A percentile compares a stretch with the other conserved stretches of the same genome.
These are phyloP conservation scores for Volvox carteri DNA, from an alignment of 163 green algal species.

Conservation along the genomic window DNA sequence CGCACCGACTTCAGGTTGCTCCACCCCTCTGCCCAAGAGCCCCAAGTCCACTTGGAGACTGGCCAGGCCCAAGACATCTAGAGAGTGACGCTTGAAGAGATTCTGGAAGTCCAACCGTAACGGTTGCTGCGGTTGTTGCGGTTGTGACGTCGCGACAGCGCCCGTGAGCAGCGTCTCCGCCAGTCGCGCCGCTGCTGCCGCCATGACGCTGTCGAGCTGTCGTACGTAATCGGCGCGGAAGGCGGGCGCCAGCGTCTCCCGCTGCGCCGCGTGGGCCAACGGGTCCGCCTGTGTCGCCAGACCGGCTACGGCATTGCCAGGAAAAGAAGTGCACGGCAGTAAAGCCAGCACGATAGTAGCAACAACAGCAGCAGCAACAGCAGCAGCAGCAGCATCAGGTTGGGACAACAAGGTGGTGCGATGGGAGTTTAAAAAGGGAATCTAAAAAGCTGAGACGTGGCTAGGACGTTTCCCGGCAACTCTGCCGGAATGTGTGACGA, in stretches of 20 bases:
- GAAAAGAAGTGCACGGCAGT: neutral
- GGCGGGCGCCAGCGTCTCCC: conserved; percentile 21
- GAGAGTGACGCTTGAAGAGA: neutral
- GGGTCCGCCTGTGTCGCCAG: conserved; percentile 14
- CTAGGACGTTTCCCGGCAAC: too few relatives aligned
- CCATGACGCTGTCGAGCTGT: neutral
- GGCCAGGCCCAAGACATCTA: neutral
- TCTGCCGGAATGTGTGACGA: too few relatives aligned
- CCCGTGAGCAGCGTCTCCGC: neutral
- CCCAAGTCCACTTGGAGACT: neutral
- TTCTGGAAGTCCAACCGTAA: conserved; percentile 1
- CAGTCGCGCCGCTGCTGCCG: conserved; percentile 11
- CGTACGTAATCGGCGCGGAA: conserved; percentile 34
- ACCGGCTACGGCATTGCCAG: neutral
- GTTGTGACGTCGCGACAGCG: neutral
- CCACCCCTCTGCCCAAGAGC: neutral
- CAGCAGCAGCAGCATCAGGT: too few relatives aligned
- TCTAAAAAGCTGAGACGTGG: too few relatives aligned
- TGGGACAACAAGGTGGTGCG: too few relatives aligned
- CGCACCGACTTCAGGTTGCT: neutral
- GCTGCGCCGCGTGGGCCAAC: neutral
- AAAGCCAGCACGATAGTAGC: too few relatives aligned
- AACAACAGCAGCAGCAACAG: too few relatives aligned
- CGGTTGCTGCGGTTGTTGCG: neutral
- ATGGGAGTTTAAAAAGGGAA: too few relatives aligned